These are phyloP conservation scores for Cyclotella baltica DNA, from an alignment of 108 stramenopile genomes.

Conservation along the genomic window DNA sequence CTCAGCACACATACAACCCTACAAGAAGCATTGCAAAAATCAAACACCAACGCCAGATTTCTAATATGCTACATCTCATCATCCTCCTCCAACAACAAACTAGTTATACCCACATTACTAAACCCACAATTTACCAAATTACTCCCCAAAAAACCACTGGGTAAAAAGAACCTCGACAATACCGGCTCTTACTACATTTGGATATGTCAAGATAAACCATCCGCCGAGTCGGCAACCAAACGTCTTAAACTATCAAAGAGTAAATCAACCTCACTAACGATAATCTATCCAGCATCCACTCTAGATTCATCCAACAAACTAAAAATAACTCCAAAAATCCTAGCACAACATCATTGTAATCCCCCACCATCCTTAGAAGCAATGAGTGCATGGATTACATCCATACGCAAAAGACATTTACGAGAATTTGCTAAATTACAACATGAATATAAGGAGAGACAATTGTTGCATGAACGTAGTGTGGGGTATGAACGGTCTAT, in stretches of 20 bases:
- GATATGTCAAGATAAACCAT: constrained; percentile 66
- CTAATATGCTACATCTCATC: constrained; percentile 71
- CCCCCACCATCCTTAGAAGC: constrained; percentile 66
- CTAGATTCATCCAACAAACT: constrained; percentile 31
- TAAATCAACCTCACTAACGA: constrained; percentile 58
- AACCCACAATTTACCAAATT: constrained; percentile 58
- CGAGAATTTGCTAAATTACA: constrained; percentile 72
- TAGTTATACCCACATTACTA: constrained; percentile 66
- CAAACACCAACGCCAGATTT: constrained; percentile 69
- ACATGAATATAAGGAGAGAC: constrained; percentile 54
- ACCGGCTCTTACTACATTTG: constrained; percentile 73
- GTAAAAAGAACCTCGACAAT: constrained; percentile 48
- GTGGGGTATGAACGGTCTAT: constrained; percentile 67
- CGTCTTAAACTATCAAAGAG: constrained; percentile 59
- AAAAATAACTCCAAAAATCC: constrained; percentile 39
- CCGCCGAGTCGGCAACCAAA: constrained; percentile 62
- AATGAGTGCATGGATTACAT: constrained; percentile 72
- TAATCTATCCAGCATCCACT: constrained; percentile 61
- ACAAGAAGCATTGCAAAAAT: constrained; percentile 60
- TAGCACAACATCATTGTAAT: constrained; percentile 85
- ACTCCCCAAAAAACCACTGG: constrained; percentile 54
- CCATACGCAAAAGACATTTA: constrained; percentile 74
- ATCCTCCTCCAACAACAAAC: constrained; percentile 23
- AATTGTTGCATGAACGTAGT: constrained; percentile 62
- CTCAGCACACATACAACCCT: constrained; percentile 40